Evolutionary conservation across 208 protist genomes (phyloP).

Genomic region (Trichomonas tenax): DNA sequence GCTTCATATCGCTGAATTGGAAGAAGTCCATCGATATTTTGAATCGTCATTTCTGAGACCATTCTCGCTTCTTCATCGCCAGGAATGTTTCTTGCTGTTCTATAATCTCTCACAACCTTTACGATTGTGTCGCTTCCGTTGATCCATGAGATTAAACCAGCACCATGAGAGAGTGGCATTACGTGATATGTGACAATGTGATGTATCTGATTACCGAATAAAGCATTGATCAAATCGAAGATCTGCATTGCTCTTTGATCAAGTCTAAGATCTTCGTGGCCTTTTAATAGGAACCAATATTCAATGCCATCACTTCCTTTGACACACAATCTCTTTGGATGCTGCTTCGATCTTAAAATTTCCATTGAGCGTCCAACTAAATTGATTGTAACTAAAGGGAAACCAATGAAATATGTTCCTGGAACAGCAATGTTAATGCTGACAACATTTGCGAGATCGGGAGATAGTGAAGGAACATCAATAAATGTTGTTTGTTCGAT

Average conservation of each 20-base stretch:
- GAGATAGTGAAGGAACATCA: background rate
- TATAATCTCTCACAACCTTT: background rate
- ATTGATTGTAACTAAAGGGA: background rate
- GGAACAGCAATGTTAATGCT: background rate
- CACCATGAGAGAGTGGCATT: background rate
- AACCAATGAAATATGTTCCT: background rate
- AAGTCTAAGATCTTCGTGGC: background rate
- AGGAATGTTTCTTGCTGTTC: background rate
- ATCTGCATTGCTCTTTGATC: constrained; percentile 7
- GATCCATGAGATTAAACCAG: background rate
- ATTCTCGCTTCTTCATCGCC: background rate
- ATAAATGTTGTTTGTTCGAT: background rate
- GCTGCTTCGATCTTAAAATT: background rate
- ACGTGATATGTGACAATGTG: background rate
- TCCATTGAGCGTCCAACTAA: background rate
- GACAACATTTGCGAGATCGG: background rate
- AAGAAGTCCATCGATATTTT: background rate
- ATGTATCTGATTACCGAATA: background rate
- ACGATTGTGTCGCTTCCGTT: background rate
- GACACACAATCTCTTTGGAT: background rate
- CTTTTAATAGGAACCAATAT: background rate
- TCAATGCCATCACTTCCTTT: background rate
- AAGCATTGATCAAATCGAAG: background rate
- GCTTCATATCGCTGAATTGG: background rate
- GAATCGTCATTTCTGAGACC: too few species aligned